Evolutionary conservation across 192 early-diverging fungal species (phyloP), one percentile per base, ranked within the genome.

Genomic region (Coemansia sp.): DNA sequence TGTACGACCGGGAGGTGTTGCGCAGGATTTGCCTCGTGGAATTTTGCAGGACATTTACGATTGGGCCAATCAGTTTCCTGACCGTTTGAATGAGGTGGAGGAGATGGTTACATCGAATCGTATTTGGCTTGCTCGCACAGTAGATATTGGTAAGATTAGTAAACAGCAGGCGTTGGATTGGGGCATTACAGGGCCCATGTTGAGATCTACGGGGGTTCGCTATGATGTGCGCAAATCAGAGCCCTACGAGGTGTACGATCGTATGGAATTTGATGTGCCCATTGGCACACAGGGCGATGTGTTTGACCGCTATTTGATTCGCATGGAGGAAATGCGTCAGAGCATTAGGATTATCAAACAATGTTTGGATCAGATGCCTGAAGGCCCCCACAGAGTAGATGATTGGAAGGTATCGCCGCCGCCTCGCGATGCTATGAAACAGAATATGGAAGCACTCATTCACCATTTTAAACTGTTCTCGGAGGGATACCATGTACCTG

Each of bases 281-380:
- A 84, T 99, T 47, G 97, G 97, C 14, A 87, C 85, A 49, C 91
- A 92, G 71, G 97, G 96, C 58, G 96, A 98, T 74, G 94, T 92
- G 76, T 97, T 92, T 76, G 95, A 96, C 73, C 88, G 97, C 31
- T 99, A 93, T 77, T 71, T 97, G 69, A 93, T 93, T 82, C 94
- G 97, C 82, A 93, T 94, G 62, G 95, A 97, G 83, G 97, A 99
- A 74, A 99, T 99, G 97, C 90, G 97, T 62, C 95, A 99, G 82
- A 90, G 88, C 56, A 82, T 97, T 49, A 83, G 94, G 49, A 99
- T 99, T 58, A 94, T 99, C 75, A 82, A 86, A 54, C 97, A 99
- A 80, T 99, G 95, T 75, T 78, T 99, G 58, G 90, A 97, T 66
- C 85, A 95, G 69, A 99, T 99, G 87, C 97, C 97, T 27, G 83